Base-by-base conservation (phyloP, 108 stramenopile genomes). In the Nitzschia putrida region DNA sequence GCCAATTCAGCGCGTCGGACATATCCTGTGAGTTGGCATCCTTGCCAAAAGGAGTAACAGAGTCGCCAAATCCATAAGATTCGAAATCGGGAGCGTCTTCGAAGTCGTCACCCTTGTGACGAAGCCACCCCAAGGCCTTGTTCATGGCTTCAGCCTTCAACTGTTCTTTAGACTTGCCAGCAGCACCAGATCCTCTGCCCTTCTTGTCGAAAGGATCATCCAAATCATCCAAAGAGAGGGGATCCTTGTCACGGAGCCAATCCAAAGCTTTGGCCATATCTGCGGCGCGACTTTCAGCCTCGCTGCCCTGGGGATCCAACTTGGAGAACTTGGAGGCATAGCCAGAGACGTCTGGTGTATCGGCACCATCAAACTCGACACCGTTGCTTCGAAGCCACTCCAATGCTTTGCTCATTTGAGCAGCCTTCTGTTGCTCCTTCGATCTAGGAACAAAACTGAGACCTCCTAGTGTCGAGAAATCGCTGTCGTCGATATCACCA, bases 371-470 rank as follows among this genome's bases (percentile, higher is more conserved):
- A 34, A 60, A 69, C 21, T 54, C 69, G 18, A 65, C 74, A 26
- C 57, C 80, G 43, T 82, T 77, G 23, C 57, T 63, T 14, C 81
- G 76, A 51, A 82, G 25, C 76, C 76, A 82, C 25, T 68, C 76
- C 26, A 82, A 24, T 4, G 81, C 81, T n/a, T 71, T 71, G 37
- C 34, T 71, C 81, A 82, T 82, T 55, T 76, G 54, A 13, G 57
- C 53, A 1, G 59, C 65, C 53, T 68, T 61, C 25, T 56, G 47
- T 64, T 72, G 59, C 66, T 73, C 71, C 38, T 42, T 24, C 23
- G 60, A 21, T 38, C 47, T 60, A 8, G 69, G 70, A 34, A 53
- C 38, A 53, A 42, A 13, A 6, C 21, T 7, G 21, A 57, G 42
- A 41, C 60, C 55, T 39, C 55, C 26, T 8, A 73, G 43, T 21